Evolutionary conservation across 2,329 filamentous ascomycete genomes (phyloP), one percentile per base, ranked within the genome.

Genomic region (Dryadomyces sulphureus): DNA sequence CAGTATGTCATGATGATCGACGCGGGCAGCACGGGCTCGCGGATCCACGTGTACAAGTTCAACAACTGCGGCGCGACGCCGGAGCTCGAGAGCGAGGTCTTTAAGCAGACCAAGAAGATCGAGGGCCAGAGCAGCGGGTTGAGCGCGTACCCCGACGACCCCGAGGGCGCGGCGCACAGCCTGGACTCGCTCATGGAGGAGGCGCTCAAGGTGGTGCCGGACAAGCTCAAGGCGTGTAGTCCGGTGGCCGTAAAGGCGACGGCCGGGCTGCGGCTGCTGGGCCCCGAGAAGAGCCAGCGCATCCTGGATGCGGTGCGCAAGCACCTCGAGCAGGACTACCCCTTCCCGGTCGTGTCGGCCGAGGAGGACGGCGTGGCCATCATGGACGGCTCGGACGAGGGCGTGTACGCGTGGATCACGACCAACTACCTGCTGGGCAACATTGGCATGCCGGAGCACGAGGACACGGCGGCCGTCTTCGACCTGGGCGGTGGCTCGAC

Each of bases 1-100:
- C 92, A 98, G 62, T 98, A 96, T 68, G 93, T 92, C 50, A 76
- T 96, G 58, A 98, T 98, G 92, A 86, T 98, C 59, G 92, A 98
- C 65, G 92, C 92, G 41, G 92, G 92, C 56, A 96, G 89, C 70
- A 96, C 92, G 46, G 92, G 92, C 50, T 96, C 92, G 50, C 84
- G 92, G 56, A 95, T 98, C 60, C 93, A 98, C 68, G 88, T 96
- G 49, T 98, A 95, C 73, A 85, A 88, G 61, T 98, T 96, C 77
- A 96, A 96, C 73, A 96, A 96, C 69, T 98, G 90, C 67, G 92
- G 89, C 12, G 68, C 86, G 7, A 89, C 89, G n/a, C 92, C 92
- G 22, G 89, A 95, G 66, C 76, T 98, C 43, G 92, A 98, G 66
- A 70, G 79, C 59, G 92, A 98, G 61, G 75, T 85, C 48, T 98